Evolutionary conservation across 2,329 filamentous ascomycete genomes (phyloP).

Genomic region (Alternaria brassicicola): DNA sequence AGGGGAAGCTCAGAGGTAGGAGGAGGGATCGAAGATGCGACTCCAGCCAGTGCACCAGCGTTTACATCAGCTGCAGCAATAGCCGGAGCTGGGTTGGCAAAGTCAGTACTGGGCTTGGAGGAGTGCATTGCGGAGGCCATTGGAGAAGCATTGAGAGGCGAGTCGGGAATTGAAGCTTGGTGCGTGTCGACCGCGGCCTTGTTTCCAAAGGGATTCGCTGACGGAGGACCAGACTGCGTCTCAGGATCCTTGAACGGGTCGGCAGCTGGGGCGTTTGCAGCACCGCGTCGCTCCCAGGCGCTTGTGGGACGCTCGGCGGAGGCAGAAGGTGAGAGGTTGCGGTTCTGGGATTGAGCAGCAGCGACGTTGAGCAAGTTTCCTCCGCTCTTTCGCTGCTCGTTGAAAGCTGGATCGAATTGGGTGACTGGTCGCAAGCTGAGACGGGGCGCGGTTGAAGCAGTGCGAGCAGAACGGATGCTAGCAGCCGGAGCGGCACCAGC

Average conservation of each 20-base stretch:
- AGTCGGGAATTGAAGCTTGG: constrained; percentile 34
- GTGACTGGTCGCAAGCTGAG: constrained; percentile 85
- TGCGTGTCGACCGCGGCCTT: constrained; percentile 47
- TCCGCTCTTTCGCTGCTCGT: constrained; percentile 50
- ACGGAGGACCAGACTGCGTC: constrained; percentile 47
- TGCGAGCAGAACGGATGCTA: constrained; percentile 52
- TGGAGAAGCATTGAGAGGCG: constrained; percentile 29
- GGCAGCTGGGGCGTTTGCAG: constrained; percentile 52
- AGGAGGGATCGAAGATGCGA: constrained; percentile 38
- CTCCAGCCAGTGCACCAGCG: constrained; percentile 45
- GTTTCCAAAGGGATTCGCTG: constrained; percentile 62
- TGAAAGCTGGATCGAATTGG: constrained; percentile 76
- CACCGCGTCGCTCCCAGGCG: constrained; percentile 50
- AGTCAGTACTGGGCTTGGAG: constrained; percentile 30
- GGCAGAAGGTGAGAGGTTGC: constrained; percentile 25
- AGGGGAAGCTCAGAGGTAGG: constrained; percentile 21
- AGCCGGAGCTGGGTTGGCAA: constrained; percentile 45
- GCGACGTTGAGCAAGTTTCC: constrained; percentile 45
- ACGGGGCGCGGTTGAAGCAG: constrained; percentile 69
- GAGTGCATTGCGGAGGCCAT: constrained; percentile 33
- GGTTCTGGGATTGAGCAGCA: constrained; percentile 24
- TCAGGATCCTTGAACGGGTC: constrained; percentile 71
- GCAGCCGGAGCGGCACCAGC: constrained; percentile 30
- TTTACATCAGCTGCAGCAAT: constrained; percentile 52
- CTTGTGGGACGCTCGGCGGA: constrained; percentile 32